Evolutionary conservation across 495 filamentous ascomycete species (phyloP), one percentile per base, ranked within the genome.

Genomic region (Penicillium samsonianum): DNA sequence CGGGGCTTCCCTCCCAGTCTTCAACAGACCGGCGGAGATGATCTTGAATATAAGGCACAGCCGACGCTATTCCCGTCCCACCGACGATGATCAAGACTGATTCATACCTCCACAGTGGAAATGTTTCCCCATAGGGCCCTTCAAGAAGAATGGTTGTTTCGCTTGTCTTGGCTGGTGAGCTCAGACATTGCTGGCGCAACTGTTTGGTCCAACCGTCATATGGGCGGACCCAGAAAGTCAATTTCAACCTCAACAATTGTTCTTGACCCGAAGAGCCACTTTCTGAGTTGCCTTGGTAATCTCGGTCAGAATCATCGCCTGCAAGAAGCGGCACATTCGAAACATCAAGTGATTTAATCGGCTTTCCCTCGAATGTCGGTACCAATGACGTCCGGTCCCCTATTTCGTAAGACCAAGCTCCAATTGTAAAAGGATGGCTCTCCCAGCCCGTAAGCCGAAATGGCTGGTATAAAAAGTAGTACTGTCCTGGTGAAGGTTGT

Each of bases 391-490:
- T 43, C 3, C 4, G 26, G 4, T 51, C 42, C 3, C 46, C 61
- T 14, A 57, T n/a, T 12, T 69, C 58, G 30, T 67, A 70, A 11
- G 57, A 67, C 78, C 76, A 80, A 19, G 67, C 62, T 3, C 80
- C 82, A 6, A 85, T 64, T 0, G 84, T 85, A 56, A 87, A 87
- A 0, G 83, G 84, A 55, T 87, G 84, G 50, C 73, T 84, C 57
- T 86, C 80, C 81, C 83, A 85, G 23, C 77, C 78, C 12, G 68
- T 73, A 11, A 76, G 65, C 5, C 74, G 69, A 48, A 76, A 72
- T 0, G 80, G 80, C 22, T 81, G 73, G 49, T 85, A 84, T 4
- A 87, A 50, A 49, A 79, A 87, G 64, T 80, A 86, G 63, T 84
- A 82, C n/a, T 74, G 73, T 1, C 82, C 81, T 0, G 82, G 75